Evolutionary conservation across 2,329 filamentous ascomycete genomes (phyloP), one percentile per base, ranked within the genome.

Genomic region (Xylariaceae sp.): DNA sequence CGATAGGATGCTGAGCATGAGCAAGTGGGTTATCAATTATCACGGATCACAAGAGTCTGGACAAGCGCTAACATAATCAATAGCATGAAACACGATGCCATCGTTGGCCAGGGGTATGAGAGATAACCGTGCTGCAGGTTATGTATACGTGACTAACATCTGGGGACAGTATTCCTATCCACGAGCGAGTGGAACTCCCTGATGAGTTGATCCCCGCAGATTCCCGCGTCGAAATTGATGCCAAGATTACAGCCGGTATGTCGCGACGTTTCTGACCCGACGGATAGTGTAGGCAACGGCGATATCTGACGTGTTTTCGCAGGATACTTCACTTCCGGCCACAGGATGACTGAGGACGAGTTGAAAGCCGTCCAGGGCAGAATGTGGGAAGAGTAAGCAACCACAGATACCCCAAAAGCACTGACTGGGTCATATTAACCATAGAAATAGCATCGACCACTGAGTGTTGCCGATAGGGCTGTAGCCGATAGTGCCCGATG

Each of bases 1-100:
- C 60, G 93, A 98, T 64, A 79, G 90, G 46, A 98, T 97, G 93
- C 72, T 96, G 55, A 95, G 88, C 70, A 97, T 97, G 93, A 95
- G 88, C 67, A 95, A 97, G 83, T 87, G 61, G 72, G 81, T 72
- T n/a, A n/a, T n/a, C n/a, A n/a, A n/a, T 22, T 43, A 41, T 22
- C 37, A 36, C 19, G 33, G 39, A 41, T 47, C 43, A 38, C 40
- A 42, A 46, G 42, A 24, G 42, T 38, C 36, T 19, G 38, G 44
- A 39, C 32, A 39, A 48, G 45, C 35, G 50, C 60, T 66, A 50
- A 64, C 45, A n/a, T 43, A 38, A 19, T 41, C 37, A 44, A 52
- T 44, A 88, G 83, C 68, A 90, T 91, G 87, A 91, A 93, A 71
- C 84, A 93, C 66, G 87, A 93, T 68, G 87, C 87, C 39, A 91